Evolutionary conservation across 1,139 yeast genomes (phyloP).

Genomic region (Schwanniomyces etchellsii): DNA sequence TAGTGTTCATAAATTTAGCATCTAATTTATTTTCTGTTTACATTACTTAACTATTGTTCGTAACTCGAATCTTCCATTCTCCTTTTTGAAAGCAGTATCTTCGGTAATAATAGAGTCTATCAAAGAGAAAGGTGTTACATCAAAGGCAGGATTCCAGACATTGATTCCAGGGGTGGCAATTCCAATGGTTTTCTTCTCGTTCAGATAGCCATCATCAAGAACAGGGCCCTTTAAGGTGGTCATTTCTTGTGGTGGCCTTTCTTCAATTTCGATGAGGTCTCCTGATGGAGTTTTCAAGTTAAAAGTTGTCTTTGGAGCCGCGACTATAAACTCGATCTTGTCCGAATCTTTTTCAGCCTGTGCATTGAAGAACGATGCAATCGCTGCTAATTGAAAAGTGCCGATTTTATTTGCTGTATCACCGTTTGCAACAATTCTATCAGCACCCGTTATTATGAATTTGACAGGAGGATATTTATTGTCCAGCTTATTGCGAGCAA

Average conservation of each 20-base stretch:
- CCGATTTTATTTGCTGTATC: slow-evolving; percentile 97
- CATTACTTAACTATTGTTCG: too few species aligned
- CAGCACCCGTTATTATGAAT: slow-evolving; percentile 97
- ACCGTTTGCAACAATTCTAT: slow-evolving; percentile 85
- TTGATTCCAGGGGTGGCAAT: slow-evolving; percentile 80
- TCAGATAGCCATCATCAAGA: slow-evolving; percentile 25
- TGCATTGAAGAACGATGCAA: slow-evolving; percentile 39
- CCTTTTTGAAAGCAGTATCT: slow-evolving; percentile 46
- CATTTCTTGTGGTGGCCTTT: slow-evolving; percentile 77
- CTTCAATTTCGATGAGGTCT: slow-evolving; percentile 74
- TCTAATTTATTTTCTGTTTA: too few species aligned
- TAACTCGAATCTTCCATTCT: slow-evolving; percentile 39
- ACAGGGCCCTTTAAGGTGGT: slow-evolving; percentile 69
- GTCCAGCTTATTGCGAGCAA: slow-evolving; percentile 24
- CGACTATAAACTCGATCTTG: slow-evolving; percentile 77
- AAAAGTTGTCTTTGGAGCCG: slow-evolving; percentile 91
- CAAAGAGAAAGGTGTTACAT: slow-evolving; percentile 76
- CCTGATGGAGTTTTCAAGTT: slow-evolving; percentile 67
- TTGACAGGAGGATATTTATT: slow-evolving; percentile 52
- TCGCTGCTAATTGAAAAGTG: slow-evolving; percentile 81
- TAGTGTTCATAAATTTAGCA: too few species aligned
- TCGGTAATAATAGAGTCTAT: slow-evolving; percentile 92
- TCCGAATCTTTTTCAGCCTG: slow-evolving; percentile 36
- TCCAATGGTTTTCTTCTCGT: slow-evolving; percentile 55
- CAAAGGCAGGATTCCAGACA: slow-evolving; percentile 97